Conservation (phyloP, 768 basidiomycete species). For the Serendipita sp. region DNA sequence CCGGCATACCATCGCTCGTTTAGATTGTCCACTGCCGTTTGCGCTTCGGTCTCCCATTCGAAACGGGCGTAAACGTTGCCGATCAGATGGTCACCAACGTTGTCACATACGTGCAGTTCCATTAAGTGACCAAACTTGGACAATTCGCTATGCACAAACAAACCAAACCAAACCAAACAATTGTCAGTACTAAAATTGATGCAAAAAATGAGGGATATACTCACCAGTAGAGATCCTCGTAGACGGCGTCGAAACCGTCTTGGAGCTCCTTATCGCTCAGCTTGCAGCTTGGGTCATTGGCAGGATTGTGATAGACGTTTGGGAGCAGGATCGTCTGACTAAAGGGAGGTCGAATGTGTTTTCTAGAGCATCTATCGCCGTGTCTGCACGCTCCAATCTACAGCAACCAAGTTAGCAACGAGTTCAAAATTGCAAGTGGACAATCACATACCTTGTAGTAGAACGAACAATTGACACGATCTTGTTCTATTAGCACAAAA, state of each 20-base stretch:
- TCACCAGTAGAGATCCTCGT: slow-evolving; percentile 79
- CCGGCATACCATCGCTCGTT: slow-evolving; percentile 99
- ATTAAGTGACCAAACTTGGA: slow-evolving; percentile 89
- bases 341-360: slow-evolving; percentile 95
- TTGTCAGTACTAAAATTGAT: slow-evolving; percentile 5
- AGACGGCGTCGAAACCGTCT: slow-evolving; percentile 86
- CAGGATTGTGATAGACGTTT: slow-evolving; percentile 97
- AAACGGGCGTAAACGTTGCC: slow-evolving; percentile 97
- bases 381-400: slow-evolving; percentile 98
- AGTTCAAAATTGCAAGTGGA: too few species aligned
- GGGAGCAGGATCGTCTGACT: slow-evolving; percentile 92
- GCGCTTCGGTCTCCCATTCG: slow-evolving; percentile 97
- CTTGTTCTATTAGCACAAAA: slow-evolving; percentile 38
- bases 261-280: slow-evolving; percentile 75
- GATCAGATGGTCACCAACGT: slow-evolving; percentile 96
- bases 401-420: background rate
- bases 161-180: background rate
- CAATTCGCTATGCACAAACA: slow-evolving; percentile 35
- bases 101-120: slow-evolving; percentile 96
- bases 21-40: slow-evolving; percentile 76
- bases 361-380: slow-evolving; percentile 94
- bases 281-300: slow-evolving; percentile 81
- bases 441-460: slow-evolving; percentile 67
- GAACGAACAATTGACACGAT: slow-evolving; percentile 97
- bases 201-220: slow-evolving; percentile 7